These are phyloP conservation scores for Rhodotorula mucilaginosa DNA, from an alignment of 1,284 basidiomycete genomes.

Conservation along the genomic window DNA sequence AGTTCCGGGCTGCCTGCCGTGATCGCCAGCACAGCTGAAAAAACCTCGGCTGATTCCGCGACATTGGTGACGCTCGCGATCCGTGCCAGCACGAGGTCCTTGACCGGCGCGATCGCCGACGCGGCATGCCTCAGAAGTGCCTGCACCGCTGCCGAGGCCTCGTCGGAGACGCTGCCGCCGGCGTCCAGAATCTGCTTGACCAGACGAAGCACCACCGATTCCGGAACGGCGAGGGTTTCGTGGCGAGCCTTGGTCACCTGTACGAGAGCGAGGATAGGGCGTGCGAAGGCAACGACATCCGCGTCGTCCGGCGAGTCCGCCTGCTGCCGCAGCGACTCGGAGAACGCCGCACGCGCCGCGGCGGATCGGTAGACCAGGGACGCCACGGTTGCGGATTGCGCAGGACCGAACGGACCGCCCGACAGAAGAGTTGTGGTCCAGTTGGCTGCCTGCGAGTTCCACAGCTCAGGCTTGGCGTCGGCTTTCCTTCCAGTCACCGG, in stretches of 20 bases:
- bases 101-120: too few species aligned
- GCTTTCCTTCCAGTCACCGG: not conserved
- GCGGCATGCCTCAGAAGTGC: too few species aligned
- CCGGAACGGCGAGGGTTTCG: not conserved
- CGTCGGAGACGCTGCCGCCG: not conserved
- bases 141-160: too few species aligned
- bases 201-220: not conserved
- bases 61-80: too few species aligned
- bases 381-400: slow-evolving; percentile 21
- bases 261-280: slow-evolving; percentile 19
- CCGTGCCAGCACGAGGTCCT: too few species aligned
- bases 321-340: not conserved
- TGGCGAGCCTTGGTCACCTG: slow-evolving; percentile 9
- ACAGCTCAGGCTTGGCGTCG: not conserved
- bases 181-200: slow-evolving; percentile 1
- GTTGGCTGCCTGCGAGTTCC: slow-evolving; percentile 11
- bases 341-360: slow-evolving; percentile 13
- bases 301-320: not conserved
- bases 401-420: not conserved
- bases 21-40: not conserved
- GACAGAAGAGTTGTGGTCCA: slow-evolving; percentile 28
- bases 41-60: too few species aligned
- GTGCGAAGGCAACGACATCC: not conserved
- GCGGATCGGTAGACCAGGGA: slow-evolving; percentile 30
- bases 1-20: not conserved